Evolutionary conservation across 2,329 filamentous ascomycete species (phyloP), one percentile per base, ranked within the genome.

Genomic region (Colletotrichum nymphaeae): DNA sequence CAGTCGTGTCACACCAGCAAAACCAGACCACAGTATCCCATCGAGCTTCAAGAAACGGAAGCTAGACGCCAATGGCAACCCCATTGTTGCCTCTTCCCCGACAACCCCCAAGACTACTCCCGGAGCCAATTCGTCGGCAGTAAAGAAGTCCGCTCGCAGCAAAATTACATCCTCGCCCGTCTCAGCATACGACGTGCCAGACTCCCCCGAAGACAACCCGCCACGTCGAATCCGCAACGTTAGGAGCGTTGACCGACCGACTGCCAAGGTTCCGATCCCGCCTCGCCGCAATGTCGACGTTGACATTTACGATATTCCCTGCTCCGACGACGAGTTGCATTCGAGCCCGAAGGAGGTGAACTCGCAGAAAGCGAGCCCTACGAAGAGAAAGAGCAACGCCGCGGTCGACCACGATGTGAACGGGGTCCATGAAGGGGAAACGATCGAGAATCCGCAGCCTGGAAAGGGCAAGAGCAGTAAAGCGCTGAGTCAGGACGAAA

Each of bases 21-120:
- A 35, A 12, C 24, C 16, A 49, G 70, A 72, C n/a, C 66, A 53
- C 19, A 46, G 26, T 53, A 19, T 64, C n/a, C 70, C 66, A n/a
- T 72, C 57, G 59, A 67, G 60, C 22, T 69, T 63, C n/a, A 74
- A 72, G 63, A 74, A 52, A 46, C 72, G 78, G 58, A 80, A 77
- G 72, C 67, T 83, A n/a, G 80, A 82, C 52, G 77, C 78, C 42
- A 72, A 77, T 9, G 72, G 74, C 7, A 70, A 76, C 9, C 73
- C 70, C 60, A 77, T 78, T 9, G 75, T 79, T 7, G 75, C 79
- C 5, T 79, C 79, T 19, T 78, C 80, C 4, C 79, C 81, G 2
- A 79, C 77, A 26, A 78, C 80, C 3, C 74, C 82, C 49, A 77
- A 78, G 30, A 46, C 57, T 42, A 74, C 53, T 5, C 37, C 58